These are phyloP conservation scores for Taiwanofungus camphoratus DNA, from an alignment of 1,284 basidiomycete genomes.

Conservation along the genomic window DNA sequence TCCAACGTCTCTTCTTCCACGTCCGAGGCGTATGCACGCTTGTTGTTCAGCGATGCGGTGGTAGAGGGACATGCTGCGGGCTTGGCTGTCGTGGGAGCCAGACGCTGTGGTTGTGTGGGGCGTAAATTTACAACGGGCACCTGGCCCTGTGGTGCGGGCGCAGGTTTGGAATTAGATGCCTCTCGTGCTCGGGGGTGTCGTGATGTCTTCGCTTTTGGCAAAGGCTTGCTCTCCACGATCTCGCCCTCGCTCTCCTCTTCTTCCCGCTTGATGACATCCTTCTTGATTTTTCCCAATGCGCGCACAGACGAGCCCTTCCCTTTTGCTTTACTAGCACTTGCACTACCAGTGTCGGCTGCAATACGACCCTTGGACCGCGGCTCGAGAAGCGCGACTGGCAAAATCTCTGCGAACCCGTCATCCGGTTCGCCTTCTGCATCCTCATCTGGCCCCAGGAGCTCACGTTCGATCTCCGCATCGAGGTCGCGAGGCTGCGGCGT, in stretches of 20 bases:
- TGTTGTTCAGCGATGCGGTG: conserved; percentile 10
- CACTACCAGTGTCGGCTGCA: too few species aligned
- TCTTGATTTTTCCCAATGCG: too few species aligned
- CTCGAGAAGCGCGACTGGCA: neutral
- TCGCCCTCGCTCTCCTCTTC: conserved; percentile 35
- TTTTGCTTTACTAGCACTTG: too few species aligned
- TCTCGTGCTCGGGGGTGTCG: neutral
- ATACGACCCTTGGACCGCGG: too few species aligned
- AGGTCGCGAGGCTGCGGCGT: conserved; percentile 23
- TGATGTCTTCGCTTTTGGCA: too few species aligned
- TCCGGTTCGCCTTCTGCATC: conserved; percentile 43
- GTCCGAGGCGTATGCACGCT: conserved; percentile 28
- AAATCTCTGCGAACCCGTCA: conserved; percentile 30
- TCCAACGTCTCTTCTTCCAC: conserved; percentile 36
- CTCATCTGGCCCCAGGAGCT: conserved; percentile 24
- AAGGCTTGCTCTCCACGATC: conserved; percentile 16
- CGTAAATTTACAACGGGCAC: neutral
- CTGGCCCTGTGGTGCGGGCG: neutral
- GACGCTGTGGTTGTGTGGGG: neutral
- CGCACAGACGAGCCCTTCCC: too few species aligned
- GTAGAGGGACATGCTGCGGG: neutral
- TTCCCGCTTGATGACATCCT: conserved; percentile 13
- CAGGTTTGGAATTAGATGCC: neutral
- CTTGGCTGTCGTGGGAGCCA: neutral
- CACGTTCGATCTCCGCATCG: conserved; percentile 27